A percentile compares a stretch with the other conserved stretches of the same genome.
phyloP scores from a whole-genome alignment of 2,329 filamentous ascomycete species.

The Monilinia fructicola region DNA sequence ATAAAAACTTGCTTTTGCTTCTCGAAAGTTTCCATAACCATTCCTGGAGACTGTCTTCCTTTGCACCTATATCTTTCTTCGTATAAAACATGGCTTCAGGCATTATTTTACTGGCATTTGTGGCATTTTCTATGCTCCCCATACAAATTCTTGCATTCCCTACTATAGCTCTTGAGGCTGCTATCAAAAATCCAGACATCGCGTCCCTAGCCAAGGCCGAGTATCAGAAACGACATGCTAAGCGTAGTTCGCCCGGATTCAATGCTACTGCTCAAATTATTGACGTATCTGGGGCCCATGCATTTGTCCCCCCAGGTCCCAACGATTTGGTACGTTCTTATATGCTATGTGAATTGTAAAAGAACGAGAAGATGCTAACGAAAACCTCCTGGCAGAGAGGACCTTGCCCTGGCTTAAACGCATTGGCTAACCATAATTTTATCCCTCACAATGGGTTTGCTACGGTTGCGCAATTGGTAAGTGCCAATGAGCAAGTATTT shows the following conservation, averaged over 20 bases:
- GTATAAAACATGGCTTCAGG: neutral
- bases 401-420: conserved; percentile 44
- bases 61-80: neutral
- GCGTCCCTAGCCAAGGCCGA: conserved; percentile 18
- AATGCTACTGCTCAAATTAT: conserved; percentile 26
- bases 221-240: conserved; percentile 17
- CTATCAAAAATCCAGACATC: conserved; percentile 11
- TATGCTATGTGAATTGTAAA: neutral
- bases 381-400: conserved; percentile 18
- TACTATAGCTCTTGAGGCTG: conserved; percentile 24
- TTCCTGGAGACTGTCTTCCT: neutral
- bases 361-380: neutral
- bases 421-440: conserved; percentile 46
- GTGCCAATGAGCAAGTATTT: conserved; percentile 41
- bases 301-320: conserved; percentile 11
- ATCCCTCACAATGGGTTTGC: conserved; percentile 42
- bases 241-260: conserved; percentile 22
- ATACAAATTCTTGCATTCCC: conserved; percentile 7
- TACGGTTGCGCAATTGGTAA: neutral
- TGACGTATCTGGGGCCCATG: conserved; percentile 17
- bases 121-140: conserved; percentile 1
- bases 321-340: conserved; percentile 4
- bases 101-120: neutral
- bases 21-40: neutral
- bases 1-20: neutral